Evolutionary conservation across 2,329 filamentous ascomycete genomes (phyloP), one percentile per base, ranked within the genome.

Genomic region (Neonectria punicea): DNA sequence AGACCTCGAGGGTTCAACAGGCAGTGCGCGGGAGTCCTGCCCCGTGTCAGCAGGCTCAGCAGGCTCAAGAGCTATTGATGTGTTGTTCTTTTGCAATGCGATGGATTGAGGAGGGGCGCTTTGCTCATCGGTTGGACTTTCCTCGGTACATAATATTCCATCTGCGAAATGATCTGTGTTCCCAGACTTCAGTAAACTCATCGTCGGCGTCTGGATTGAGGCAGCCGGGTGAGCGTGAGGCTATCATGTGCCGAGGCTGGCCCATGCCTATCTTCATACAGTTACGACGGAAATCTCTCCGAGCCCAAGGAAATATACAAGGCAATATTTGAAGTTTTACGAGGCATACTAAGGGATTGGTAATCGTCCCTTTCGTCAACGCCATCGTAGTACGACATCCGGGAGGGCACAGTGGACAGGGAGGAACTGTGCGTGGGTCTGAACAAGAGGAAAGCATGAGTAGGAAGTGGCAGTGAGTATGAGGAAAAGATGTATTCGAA

Each of bases 341-440:
- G 36, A 58, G 28, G 22, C 30, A 39, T 51, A 53, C 36, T 51
- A 49, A 68, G 32, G 43, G 65, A 73, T 70, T 73, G 62, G 58
- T 54, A 44, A 54, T 68, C 57, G 28, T 68, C 49, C 25, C 36
- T 60, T 66, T 62, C 59, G 54, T 61, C 59, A 60, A 60, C 54
- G 53, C 59, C 62, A 63, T 66, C 50, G 67, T 73, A 8, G 62
- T 46, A 73, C 70, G 46, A 53, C 57, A 62, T 62, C 53, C 47
- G n/a, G 50, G 36, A 59, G 25, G 20, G 44, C 44, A 34, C 32
- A 46, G 36, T 43, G 20, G 20, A 14, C 20, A 54, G 20, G 28
- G 14, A 16, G 51, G 34, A 41, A 41, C n/a, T 16, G 22, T 16
- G 6, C 16, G 51, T 20, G 32, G 13, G 4, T 28, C 34, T 11